Evolutionary conservation across 1,284 basidiomycete species (phyloP).

Genomic region (Ustilago trichophora): DNA sequence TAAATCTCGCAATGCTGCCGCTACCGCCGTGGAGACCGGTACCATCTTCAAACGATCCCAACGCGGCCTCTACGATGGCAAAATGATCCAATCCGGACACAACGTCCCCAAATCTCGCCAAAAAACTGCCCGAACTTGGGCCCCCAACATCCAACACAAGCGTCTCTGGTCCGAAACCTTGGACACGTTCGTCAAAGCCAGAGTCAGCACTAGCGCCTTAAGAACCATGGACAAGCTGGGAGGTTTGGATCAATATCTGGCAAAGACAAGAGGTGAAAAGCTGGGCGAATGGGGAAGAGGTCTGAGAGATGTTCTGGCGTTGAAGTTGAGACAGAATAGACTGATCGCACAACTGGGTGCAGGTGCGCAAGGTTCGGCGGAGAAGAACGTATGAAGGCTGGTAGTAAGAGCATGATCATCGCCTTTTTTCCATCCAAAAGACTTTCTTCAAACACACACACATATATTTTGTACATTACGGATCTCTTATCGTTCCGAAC

Average conservation of each 20-base stretch:
- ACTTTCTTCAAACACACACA: too few relatives aligned
- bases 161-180: slow-evolving; percentile 51
- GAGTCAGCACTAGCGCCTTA: slow-evolving; percentile 49
- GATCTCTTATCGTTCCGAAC: too few relatives aligned
- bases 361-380: too few relatives aligned
- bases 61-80: slow-evolving; percentile 63
- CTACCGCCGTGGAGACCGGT: slow-evolving; percentile 33
- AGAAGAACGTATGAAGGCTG: too few relatives aligned
- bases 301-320: slow-evolving; percentile 45
- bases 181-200: slow-evolving; percentile 23
- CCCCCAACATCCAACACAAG: slow-evolving; percentile 61
- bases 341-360: slow-evolving; percentile 3
- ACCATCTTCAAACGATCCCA: slow-evolving; percentile 63
- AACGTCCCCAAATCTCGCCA: slow-evolving; percentile 63
- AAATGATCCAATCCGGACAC: slow-evolving; percentile 60
- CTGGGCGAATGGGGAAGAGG: slow-evolving; percentile 58
- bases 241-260: slow-evolving; percentile 60
- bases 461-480: too few relatives aligned
- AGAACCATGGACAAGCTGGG: slow-evolving; percentile 61
- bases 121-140: slow-evolving; percentile 61
- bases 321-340: slow-evolving; percentile 29
- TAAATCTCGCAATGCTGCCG: slow-evolving; percentile 53
- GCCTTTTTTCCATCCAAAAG: too few relatives aligned
- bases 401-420: too few relatives aligned
- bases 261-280: slow-evolving; percentile 47